A percentile compares a stretch with the other conserved stretches of the same genome.
These are phyloP conservation scores for Mikania micrantha DNA, from an alignment of 129 eudicot species.

Conservation along the genomic window DNA sequence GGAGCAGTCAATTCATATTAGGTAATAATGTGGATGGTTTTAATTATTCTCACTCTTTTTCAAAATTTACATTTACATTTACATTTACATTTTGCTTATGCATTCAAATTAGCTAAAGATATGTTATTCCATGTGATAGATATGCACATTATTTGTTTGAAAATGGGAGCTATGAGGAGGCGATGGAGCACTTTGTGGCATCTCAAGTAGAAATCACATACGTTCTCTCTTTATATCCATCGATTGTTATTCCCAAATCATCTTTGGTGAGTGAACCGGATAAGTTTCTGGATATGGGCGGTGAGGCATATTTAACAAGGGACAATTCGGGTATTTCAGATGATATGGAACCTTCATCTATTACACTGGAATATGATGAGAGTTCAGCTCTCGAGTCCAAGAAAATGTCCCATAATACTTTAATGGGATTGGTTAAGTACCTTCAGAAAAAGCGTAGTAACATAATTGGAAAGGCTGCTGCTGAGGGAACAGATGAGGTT, in stretches of 20 bases:
- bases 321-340: conserved; percentile 81
- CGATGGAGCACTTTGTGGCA: conserved; percentile 90
- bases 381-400: conserved; percentile 63
- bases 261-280: conserved; percentile 56
- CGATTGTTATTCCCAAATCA: conserved; percentile 75
- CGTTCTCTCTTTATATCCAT: conserved; percentile 85
- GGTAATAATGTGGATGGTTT: conserved; percentile 30
- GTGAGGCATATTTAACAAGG: conserved; percentile 67
- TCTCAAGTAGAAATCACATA: conserved; percentile 93
- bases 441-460: conserved; percentile 76
- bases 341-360: conserved; percentile 71
- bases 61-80: neutral
- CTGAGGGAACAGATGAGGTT: conserved; percentile 94
- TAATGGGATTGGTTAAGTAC: conserved; percentile 92
- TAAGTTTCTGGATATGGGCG: conserved; percentile 56
- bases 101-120: neutral
- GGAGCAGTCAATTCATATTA: conserved; percentile 95
- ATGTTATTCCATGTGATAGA: conserved; percentile 36
- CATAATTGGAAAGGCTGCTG: conserved; percentile 85
- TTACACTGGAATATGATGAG: conserved; percentile 60
- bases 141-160: conserved; percentile 91
- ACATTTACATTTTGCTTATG: neutral
- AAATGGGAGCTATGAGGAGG: conserved; percentile 95
- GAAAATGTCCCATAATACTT: conserved; percentile 88
- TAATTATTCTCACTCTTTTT: neutral